These are phyloP conservation scores for Monosporozyma siamensis DNA, from an alignment of 805 yeast species.

Conservation along the genomic window DNA sequence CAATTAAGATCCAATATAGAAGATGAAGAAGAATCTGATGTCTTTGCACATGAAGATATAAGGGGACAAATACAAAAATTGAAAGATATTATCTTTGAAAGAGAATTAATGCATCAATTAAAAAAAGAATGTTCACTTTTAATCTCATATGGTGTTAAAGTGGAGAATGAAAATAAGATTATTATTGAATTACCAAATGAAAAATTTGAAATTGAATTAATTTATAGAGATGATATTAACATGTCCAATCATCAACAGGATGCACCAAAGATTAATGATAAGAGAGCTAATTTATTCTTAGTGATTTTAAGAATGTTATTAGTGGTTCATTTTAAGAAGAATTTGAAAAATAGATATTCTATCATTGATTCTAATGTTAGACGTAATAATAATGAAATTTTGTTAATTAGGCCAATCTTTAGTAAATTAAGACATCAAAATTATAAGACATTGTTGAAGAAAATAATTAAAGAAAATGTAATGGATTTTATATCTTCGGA, in stretches of 20 bases:
- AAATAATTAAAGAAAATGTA: constrained; percentile 20
- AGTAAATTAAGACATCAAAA: constrained; percentile 28
- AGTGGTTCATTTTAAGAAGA: constrained; percentile 35
- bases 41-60: constrained; percentile 30
- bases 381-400: constrained; percentile 12
- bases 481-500: constrained; percentile 17
- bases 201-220: constrained; percentile 61
- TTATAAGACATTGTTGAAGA: constrained; percentile 21
- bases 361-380: constrained; percentile 5
- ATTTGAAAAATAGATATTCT: constrained; percentile 20
- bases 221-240: constrained; percentile 33
- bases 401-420: constrained; percentile 26
- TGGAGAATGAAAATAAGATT: constrained; percentile 55
- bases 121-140: constrained; percentile 65
- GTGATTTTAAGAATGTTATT: constrained; percentile 28
- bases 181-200: constrained; percentile 57
- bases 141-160: constrained; percentile 57
- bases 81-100: constrained; percentile 73
- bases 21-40: neutral
- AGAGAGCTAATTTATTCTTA: constrained; percentile 30
- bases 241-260: constrained; percentile 34
- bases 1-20: neutral
- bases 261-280: constrained; percentile 34
- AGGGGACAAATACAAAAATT: constrained; percentile 56
- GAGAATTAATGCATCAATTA: constrained; percentile 73